Percentiles rank a stretch among this genome's conserved stretches.
Conservation (phyloP, 2,329 filamentous ascomycete genomes). For the Parascedosporium putredinis region DNA sequence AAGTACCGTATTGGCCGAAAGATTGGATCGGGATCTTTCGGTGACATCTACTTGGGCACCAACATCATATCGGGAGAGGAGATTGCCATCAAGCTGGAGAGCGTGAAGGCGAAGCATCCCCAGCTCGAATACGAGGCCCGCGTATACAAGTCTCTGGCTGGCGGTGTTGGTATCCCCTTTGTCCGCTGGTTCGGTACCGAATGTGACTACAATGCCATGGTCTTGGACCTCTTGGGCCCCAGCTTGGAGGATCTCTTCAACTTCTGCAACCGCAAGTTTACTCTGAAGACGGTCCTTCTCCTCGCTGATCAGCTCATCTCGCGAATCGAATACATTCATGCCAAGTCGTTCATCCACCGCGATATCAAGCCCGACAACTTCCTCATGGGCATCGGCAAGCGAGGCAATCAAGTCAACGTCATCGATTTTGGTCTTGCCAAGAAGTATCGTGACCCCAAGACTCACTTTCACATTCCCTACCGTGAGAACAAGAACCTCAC, state of each 20-base stretch:
- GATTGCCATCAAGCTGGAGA: slow-evolving; percentile 99
- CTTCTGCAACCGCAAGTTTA: slow-evolving; percentile 99
- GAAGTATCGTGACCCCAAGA: slow-evolving; percentile 99
- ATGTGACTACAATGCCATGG: slow-evolving; percentile 99
- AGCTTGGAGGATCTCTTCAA: slow-evolving; percentile 98
- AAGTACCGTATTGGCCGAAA: slow-evolving; percentile 99
- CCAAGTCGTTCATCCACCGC: slow-evolving; percentile 98
- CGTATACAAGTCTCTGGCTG: slow-evolving; percentile 82
- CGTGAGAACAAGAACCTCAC: slow-evolving; percentile 99
- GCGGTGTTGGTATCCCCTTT: slow-evolving; percentile 95
- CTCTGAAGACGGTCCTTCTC: slow-evolving; percentile 92
- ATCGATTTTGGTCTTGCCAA: slow-evolving; percentile 99
- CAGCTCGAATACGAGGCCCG: slow-evolving; percentile 98
- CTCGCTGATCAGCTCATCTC: slow-evolving; percentile 97
- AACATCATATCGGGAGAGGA: slow-evolving; percentile 99
- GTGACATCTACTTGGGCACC: slow-evolving; percentile 97
- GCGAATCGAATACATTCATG: slow-evolving; percentile 98
- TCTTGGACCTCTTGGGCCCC: slow-evolving; percentile 89
- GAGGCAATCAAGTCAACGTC: slow-evolving; percentile 98
- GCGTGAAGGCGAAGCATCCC: slow-evolving; percentile 98
- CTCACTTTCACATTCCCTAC: slow-evolving; percentile 98
- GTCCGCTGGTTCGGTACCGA: slow-evolving; percentile 99
- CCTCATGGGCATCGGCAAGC: slow-evolving; percentile 97
- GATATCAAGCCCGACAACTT: slow-evolving; percentile 99
- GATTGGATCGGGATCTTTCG: slow-evolving; percentile 95